phyloP scores from a whole-genome alignment of 176 grass and related monocot species.

The Alloteropsis semialata region DNA sequence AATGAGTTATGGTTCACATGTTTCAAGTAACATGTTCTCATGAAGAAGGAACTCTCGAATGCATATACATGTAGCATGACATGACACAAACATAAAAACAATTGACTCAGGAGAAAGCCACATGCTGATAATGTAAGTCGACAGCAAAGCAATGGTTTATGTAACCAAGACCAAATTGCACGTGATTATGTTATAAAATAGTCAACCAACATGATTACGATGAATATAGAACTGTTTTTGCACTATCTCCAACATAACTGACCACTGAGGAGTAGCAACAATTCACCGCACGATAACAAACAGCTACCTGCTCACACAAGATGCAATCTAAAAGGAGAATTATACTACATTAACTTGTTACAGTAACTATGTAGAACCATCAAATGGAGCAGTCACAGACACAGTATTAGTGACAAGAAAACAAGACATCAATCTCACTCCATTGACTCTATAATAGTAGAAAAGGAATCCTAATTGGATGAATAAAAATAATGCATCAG shows the following conservation, averaged over 20 bases:
- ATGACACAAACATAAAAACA: not conserved
- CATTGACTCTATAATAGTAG: not conserved
- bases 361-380: not conserved
- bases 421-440: not conserved
- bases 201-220: not conserved
- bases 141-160: not conserved
- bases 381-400: not conserved
- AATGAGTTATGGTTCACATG: not conserved
- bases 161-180: not conserved
- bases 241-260: not conserved
- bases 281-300: not conserved
- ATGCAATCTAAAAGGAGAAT: not conserved
- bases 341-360: constrained; percentile 1
- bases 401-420: not conserved
- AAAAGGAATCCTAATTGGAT: not conserved
- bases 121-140: not conserved
- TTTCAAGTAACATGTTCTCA: not conserved
- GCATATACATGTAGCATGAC: not conserved
- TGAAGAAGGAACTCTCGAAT: not conserved
- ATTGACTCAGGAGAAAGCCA: not conserved
- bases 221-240: not conserved
- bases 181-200: not conserved
- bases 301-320: not conserved
- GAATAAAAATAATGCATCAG: not conserved
- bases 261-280: not conserved